Base-by-base conservation (phyloP, 2,329 filamentous ascomycete genomes). In the Aspergillus neotritici region DNA sequence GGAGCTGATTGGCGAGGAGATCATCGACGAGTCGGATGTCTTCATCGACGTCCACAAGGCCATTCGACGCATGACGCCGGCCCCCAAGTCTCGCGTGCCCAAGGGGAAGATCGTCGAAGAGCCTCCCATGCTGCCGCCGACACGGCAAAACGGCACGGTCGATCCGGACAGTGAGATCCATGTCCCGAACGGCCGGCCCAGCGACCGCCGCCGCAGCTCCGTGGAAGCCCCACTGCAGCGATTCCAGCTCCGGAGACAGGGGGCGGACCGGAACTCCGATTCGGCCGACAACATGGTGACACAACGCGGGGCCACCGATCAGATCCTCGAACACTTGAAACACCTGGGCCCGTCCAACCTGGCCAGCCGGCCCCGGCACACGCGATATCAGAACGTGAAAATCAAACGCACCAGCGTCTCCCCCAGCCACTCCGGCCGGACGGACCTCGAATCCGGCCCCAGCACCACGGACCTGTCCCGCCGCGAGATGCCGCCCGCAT, bases 21-120 rank as follows among this genome's bases (percentile, higher is more conserved):
- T 97, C 52, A 94, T 98, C 50, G 93, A 98, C 63, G 93, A 98
- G 66, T 97, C 91, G 0, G 93, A 98, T 66, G 93, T 98, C 9
- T 98, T 94, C 60, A 84, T 98, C 51, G 93, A 98, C 65, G 89
- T 98, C 2, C 93, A 97, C 74, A 97, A 97, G 71, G 93, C 93
- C 15, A 96, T 98, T 54, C 82, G 93, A 45, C 86, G 93, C 40
- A 79, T 94, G 58, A 80, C 84, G 14, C 89, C 89, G 1, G 89
- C 90, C 2, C 91, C 91, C 1, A 85, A 87, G 60, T 82, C 82
- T 34, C 80, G 85, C 43, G 77, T 81, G n/a, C 77, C 74, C 14
- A 80, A 77, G 52, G 73, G 71, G 34, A 72, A 72, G 41, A 69
- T 80, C 31, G 62, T 80, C 13, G 69, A 71, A 44, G 73, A 76